These are phyloP conservation scores for Penicillium vulpinum DNA, from an alignment of 2,329 filamentous ascomycete genomes.

Conservation along the genomic window DNA sequence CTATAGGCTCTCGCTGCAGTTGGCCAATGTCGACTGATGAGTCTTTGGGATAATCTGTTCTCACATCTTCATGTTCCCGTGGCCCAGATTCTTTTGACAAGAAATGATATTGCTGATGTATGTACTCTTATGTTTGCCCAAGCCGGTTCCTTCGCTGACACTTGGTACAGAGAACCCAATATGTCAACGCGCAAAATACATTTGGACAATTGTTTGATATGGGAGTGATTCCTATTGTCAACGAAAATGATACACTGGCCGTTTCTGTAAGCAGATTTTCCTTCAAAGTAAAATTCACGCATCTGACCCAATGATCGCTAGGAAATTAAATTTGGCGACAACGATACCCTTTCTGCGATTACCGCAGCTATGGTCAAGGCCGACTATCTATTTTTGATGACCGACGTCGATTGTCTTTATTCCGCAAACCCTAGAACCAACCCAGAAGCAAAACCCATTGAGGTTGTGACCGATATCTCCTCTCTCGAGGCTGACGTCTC, in stretches of 20 bases:
- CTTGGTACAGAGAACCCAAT: slow-evolving; percentile 71
- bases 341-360: slow-evolving; percentile 94
- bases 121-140: slow-evolving; percentile 27
- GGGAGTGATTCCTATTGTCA: slow-evolving; percentile 97
- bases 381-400: slow-evolving; percentile 97
- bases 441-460: slow-evolving; percentile 83
- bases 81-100: slow-evolving; percentile 88
- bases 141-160: slow-evolving; percentile 11
- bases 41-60: slow-evolving; percentile 92
- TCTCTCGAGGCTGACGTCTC: slow-evolving; percentile 85
- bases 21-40: slow-evolving; percentile 92
- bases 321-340: slow-evolving; percentile 99
- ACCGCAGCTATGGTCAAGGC: slow-evolving; percentile 97
- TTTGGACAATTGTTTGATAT: slow-evolving; percentile 86
- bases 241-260: slow-evolving; percentile 95
- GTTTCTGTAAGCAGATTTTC: slow-evolving; percentile 62
- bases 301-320: slow-evolving; percentile 15
- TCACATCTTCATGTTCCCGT: slow-evolving; percentile 84
- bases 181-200: slow-evolving; percentile 94
- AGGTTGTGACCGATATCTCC: slow-evolving; percentile 86
- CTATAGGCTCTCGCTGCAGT: slow-evolving; percentile 82
- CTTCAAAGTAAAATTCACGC: background rate
- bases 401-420: slow-evolving; percentile 95
- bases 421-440: slow-evolving; percentile 89
- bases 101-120: slow-evolving; percentile 95